phyloP scores from a whole-genome alignment of 1,139 yeast genomes.

The Maudiozyma humilis region DNA sequence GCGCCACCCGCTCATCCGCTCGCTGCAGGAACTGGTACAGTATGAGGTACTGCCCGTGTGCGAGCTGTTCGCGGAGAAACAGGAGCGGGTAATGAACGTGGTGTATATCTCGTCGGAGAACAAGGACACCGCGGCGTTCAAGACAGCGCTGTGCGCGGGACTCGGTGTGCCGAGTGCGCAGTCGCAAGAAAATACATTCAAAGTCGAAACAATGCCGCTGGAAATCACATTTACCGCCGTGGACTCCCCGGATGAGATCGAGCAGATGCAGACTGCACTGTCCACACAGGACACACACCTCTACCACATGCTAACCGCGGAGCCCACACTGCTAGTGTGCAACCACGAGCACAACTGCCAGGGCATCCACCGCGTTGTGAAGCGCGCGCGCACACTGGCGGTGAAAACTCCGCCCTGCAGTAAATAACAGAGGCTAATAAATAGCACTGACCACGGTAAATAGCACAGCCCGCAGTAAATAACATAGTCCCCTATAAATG shows the following conservation, averaged over 20 bases:
- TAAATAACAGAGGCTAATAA: too few species aligned
- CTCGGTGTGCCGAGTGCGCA: too few species aligned
- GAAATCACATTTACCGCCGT: too few species aligned
- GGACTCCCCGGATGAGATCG: too few species aligned
- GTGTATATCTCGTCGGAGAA: neutral
- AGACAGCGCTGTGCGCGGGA: neutral
- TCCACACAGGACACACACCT: neutral
- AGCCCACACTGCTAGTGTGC: neutral
- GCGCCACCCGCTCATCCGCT: slow-evolving; percentile 2
- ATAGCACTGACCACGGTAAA: too few species aligned
- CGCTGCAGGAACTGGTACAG: neutral
- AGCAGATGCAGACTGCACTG: too few species aligned
- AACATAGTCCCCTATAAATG: too few species aligned
- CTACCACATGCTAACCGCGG: neutral
- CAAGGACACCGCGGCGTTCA: neutral
- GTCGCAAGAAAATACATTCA: too few species aligned
- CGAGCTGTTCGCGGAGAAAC: neutral
- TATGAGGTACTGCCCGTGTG: slow-evolving; percentile 3
- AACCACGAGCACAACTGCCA: neutral
- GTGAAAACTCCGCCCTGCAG: neutral
- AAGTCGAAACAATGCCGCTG: too few species aligned
- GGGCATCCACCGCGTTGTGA: neutral
- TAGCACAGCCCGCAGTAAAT: too few species aligned
- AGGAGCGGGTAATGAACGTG: neutral
- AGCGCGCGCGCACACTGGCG: neutral